Percentiles rank a stretch among this genome's conserved stretches.
phyloP scores from a whole-genome alignment of 208 protist genomes.

The Herpetomonas samuelpessoai region DNA sequence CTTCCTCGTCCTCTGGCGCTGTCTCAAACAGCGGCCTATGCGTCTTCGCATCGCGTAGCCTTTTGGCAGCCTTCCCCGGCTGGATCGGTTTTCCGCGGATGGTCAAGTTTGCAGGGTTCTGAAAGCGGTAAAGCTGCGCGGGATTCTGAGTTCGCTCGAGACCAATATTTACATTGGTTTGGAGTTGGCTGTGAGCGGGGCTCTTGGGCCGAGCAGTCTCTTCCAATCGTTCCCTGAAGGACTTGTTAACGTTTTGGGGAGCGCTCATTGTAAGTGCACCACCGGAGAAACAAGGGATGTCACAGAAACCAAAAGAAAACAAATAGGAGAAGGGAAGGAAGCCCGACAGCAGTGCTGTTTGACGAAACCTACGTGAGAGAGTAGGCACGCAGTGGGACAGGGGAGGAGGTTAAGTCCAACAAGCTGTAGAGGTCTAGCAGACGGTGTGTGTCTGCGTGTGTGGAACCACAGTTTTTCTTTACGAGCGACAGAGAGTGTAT shows the following conservation, averaged over 20 bases:
- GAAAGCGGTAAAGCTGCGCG: conserved; percentile 74
- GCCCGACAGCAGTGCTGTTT: no score
- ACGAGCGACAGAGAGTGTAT: no score
- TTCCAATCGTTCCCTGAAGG: conserved; percentile 47
- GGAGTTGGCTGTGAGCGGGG: conserved; percentile 40
- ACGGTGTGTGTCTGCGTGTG: no score
- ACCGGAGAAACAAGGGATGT: no score
- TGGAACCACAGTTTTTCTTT: no score
- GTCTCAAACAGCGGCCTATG: background rate
- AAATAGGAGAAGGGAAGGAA: no score
- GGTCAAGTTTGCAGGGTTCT: conserved; percentile 61
- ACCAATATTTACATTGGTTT: conserved; percentile 76
- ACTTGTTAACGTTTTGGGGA: background rate
- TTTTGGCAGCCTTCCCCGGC: conserved; percentile 16
- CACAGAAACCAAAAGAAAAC: no score
- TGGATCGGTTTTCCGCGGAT: conserved; percentile 29
- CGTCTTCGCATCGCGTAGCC: conserved; percentile 13
- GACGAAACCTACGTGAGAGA: no score
- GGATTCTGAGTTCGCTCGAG: conserved; percentile 50
- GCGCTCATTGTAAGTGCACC: no score
- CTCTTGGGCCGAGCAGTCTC: conserved; percentile 44
- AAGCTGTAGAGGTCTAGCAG: no score
- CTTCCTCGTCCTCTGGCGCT: background rate
- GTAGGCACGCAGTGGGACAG: no score
- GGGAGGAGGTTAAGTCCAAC: no score